Base-by-base conservation (phyloP, 169 alveolate species). In the Plasmodium reichenowi region DNA sequence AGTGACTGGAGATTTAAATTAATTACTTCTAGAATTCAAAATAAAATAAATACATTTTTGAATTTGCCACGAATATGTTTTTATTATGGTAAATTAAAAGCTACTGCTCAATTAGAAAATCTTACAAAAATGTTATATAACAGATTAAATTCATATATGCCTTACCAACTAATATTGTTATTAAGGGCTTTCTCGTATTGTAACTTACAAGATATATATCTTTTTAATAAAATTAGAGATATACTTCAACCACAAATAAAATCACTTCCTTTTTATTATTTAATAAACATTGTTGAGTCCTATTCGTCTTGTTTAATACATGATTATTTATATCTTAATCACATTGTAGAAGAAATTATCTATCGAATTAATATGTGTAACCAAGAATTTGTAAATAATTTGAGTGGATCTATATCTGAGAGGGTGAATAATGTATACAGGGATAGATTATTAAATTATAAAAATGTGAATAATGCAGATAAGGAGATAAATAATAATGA, bases 1-100 rank as follows among this genome's bases (percentile, higher is more conserved):
- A 83, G 95, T 12, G 97, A 93, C 60, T 95, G 95, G 94, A 88
- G 97, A 24, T 95, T 95, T 66, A 92, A 93, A 38, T 72, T 94
- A 24, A 88, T 95, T 43, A 86, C 95, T 26, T 89, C 88, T 13
- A 88, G 93, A 45, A 71, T 95, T 43, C 67, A 89, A 54, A 78
- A 93, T 26, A 59, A 90, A 17, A 80, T 93, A 48, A 95, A 93
- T 76, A 91, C 94, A 48, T 72, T 72, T 52, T 26, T 80, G 74
- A 94, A 95, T 66, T 83, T 95, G 48, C 97, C 97, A n/a, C 70
- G 93, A 63, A 93, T 94, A 45, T 94, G 97, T 73, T 80, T 47
- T 60, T 92, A 93, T 48, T 87, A 93, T 67, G 97, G 96, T 2
- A 29, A 26, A 62, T 85, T 95, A 78, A 89, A 70, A 32, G 96